These are phyloP conservation scores for Zalerion maritima DNA, from an alignment of 495 filamentous ascomycete genomes.

Conservation along the genomic window DNA sequence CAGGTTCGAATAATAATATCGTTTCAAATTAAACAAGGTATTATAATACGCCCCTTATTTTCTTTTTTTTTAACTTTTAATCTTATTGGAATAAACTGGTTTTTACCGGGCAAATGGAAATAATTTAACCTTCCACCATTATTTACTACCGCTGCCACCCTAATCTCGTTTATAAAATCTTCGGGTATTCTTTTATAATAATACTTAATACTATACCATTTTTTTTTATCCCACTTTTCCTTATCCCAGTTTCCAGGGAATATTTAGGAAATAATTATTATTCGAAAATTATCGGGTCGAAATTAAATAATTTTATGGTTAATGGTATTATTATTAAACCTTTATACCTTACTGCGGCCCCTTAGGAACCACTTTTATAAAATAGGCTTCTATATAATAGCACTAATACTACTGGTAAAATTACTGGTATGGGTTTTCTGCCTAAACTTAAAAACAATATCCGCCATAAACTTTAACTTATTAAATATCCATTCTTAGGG, in stretches of 20 bases:
- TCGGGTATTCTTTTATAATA: conserved; percentile 66
- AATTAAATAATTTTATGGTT: conserved; percentile 60
- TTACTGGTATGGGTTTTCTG: conserved; percentile 81
- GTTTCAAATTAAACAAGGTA: conserved; percentile 76
- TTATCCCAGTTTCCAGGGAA: conserved; percentile 73
- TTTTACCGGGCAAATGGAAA: conserved; percentile 79
- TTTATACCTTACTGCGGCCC: conserved; percentile 48
- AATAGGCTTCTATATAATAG: conserved; percentile 78
- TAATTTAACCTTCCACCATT: conserved; percentile 45
- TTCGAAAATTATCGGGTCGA: conserved; percentile 76
- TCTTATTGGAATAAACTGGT: conserved; percentile 91
- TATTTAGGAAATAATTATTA: conserved; percentile 66
- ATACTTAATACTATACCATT: conserved; percentile 98
- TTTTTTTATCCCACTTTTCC: conserved; percentile 80
- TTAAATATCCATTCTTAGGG: conserved; percentile 88
- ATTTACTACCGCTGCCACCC: conserved; percentile 42
- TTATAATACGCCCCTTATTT: conserved; percentile 51
- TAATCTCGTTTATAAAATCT: conserved; percentile 56
- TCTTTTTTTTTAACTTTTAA: conserved; percentile 92
- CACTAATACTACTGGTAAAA: conserved; percentile 70
- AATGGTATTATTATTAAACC: conserved; percentile 65
- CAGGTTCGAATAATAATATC: conserved; percentile 74
- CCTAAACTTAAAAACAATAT: conserved; percentile 87
- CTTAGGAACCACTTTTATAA: conserved; percentile 79
- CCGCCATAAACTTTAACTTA: conserved; percentile 75